These are phyloP conservation scores for Vaccinium darrowii DNA, from an alignment of 148 eudicot genomes.

Conservation along the genomic window DNA sequence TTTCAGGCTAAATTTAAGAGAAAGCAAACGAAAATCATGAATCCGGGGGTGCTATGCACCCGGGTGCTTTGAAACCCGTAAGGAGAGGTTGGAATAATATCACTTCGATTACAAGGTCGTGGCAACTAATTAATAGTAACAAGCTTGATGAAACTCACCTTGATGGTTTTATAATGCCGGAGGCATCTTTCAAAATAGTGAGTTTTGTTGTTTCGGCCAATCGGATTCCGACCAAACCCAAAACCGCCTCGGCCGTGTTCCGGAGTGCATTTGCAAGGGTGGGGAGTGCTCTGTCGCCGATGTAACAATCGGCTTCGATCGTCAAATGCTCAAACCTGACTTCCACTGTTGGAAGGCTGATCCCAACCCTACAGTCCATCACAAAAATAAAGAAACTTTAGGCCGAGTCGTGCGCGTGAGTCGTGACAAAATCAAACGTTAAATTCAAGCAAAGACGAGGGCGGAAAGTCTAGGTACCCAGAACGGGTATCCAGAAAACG, in stretches of 20 bases:
- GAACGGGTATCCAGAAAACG: too few species aligned
- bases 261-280: conserved; percentile 65
- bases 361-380: conserved; percentile 67
- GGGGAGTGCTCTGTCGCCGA: conserved; percentile 90
- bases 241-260: conserved; percentile 48
- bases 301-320: conserved; percentile 72
- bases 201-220: conserved; percentile 66
- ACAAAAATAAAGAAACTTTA: not conserved
- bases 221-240: conserved; percentile 54
- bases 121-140: not conserved
- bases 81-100: too few species aligned
- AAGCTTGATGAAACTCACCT: conserved; percentile 37
- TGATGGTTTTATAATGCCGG: conserved; percentile 82
- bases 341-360: conserved; percentile 81
- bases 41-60: too few species aligned
- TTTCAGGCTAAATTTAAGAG: too few species aligned
- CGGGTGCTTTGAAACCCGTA: too few species aligned
- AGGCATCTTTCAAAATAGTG: conserved; percentile 74
- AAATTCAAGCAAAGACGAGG: not conserved
- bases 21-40: too few species aligned
- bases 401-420: too few species aligned
- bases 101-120: too few species aligned
- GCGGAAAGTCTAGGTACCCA: too few species aligned
- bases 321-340: conserved; percentile 69
- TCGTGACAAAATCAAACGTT: too few species aligned